phyloP scores from a whole-genome alignment of 805 yeast species.

The Millerozyma acaciae region DNA sequence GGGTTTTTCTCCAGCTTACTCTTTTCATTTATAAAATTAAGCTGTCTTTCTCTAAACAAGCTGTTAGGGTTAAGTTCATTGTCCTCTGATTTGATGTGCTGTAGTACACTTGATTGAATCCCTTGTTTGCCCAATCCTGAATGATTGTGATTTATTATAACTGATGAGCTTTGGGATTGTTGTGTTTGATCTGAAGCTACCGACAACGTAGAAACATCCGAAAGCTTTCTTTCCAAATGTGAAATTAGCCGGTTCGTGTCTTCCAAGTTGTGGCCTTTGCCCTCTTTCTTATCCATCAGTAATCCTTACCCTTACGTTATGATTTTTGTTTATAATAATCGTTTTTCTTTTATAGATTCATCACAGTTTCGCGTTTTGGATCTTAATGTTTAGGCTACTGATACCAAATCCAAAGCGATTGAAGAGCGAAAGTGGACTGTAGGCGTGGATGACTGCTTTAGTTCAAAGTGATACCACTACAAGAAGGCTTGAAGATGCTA shows the following conservation, averaged over 20 bases:
- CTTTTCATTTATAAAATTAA: slow-evolving; percentile 27
- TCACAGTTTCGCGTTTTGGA: slow-evolving; percentile 1
- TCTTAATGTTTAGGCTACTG: slow-evolving; percentile 2
- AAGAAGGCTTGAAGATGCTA: no score
- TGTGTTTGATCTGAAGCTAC: slow-evolving; percentile 19
- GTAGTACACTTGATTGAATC: slow-evolving; percentile 31
- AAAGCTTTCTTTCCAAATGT: slow-evolving; percentile 34
- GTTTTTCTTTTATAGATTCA: not conserved
- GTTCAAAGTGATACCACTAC: no score
- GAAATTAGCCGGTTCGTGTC: slow-evolving; percentile 23
- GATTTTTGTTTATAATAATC: not conserved
- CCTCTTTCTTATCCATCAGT: no score
- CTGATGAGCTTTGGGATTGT: slow-evolving; percentile 17
- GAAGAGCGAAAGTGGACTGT: no score
- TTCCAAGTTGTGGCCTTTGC: no score
- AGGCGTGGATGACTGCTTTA: no score
- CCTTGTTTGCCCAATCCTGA: slow-evolving; percentile 22
- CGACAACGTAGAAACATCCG: slow-evolving; percentile 17
- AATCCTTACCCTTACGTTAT: not conserved
- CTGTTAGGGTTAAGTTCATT: slow-evolving; percentile 30
- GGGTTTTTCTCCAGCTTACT: no score
- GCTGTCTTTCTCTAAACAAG: slow-evolving; percentile 34
- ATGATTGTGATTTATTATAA: slow-evolving; percentile 14
- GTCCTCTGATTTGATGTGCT: slow-evolving; percentile 26
- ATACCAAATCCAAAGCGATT: no score